Percentiles rank a stretch among this genome's conserved stretches.
These are phyloP conservation scores for Fusarium penzigii DNA, from an alignment of 2,329 filamentous ascomycete genomes.

Conservation along the genomic window DNA sequence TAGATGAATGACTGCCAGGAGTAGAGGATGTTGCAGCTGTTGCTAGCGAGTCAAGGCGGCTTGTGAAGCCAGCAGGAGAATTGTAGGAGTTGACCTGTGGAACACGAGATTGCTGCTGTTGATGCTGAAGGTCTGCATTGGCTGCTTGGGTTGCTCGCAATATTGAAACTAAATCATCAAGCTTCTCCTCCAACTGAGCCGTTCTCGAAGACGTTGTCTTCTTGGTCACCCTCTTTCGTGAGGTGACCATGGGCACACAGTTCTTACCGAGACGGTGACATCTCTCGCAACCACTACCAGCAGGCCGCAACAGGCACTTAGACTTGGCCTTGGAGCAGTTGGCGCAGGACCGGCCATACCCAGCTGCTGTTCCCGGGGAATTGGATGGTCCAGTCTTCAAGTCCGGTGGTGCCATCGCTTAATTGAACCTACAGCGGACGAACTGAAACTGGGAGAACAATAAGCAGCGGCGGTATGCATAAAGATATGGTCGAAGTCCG, in stretches of 20 bases:
- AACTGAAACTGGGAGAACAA: too few relatives aligned
- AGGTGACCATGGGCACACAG: constrained; percentile 46
- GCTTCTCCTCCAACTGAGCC: constrained; percentile 51
- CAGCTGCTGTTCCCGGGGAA: constrained; percentile 33
- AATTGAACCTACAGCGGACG: too few relatives aligned
- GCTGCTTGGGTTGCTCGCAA: constrained; percentile 36
- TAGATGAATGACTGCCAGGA: constrained; percentile 13
- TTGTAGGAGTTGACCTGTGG: constrained; percentile 7
- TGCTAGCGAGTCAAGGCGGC: constrained; percentile 39
- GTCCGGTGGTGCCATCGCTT: constrained; percentile 24
- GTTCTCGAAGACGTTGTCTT: constrained; percentile 39
- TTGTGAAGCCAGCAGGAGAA: constrained; percentile 23
- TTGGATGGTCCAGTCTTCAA: constrained; percentile 7
- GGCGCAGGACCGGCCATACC: constrained; percentile 47
- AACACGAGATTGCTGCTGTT: constrained; percentile 7
- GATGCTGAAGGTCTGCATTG: constrained; percentile 14
- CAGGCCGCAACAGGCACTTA: constrained; percentile 45
- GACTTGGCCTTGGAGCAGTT: constrained; percentile 51
- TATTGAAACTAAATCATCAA: constrained; percentile 50
- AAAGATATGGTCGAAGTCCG: constrained; percentile 15
- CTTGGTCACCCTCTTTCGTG: constrained; percentile 39
- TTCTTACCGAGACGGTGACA: constrained; percentile 50
- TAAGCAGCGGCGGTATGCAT: neutral
- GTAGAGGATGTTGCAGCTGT: constrained; percentile 37
- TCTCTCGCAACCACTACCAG: constrained; percentile 38